Percentiles rank a stretch among this genome's conserved stretches.
Conservation (phyloP, 352 stramenopile species). For the Phytopythium helicoides region DNA sequence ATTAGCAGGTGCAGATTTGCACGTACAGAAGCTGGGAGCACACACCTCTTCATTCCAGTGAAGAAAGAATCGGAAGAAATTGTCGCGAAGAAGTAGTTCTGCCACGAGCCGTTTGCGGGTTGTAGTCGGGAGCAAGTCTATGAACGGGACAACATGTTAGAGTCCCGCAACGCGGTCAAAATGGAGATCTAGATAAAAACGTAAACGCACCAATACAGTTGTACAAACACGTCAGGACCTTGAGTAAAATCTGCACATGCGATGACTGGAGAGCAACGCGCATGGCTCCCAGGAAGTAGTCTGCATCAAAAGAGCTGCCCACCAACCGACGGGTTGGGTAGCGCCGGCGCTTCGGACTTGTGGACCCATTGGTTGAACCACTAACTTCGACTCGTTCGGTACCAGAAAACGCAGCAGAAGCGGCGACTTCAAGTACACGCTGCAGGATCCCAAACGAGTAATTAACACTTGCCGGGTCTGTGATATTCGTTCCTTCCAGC, state of each 20-base stretch:
- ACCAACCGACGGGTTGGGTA: constrained; percentile 26
- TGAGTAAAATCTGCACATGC: constrained; percentile 84
- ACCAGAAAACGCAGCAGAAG: constrained; percentile 33
- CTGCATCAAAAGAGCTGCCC: constrained; percentile 54
- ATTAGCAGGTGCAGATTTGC: not conserved
- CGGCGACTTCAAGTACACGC: constrained; percentile 61
- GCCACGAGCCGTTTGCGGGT: constrained; percentile 64
- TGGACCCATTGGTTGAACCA: not conserved
- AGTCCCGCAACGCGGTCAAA: no score
- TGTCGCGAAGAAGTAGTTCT: constrained; percentile 77
- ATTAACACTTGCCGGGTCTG: constrained; percentile 77
- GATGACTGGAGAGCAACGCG: constrained; percentile 67
- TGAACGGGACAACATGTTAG: not conserved
- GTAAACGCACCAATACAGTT: constrained; percentile 64
- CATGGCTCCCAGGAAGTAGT: constrained; percentile 70
- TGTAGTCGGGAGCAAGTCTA: constrained; percentile 66
- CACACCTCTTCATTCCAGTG: constrained; percentile 88
- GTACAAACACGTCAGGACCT: constrained; percentile 85
- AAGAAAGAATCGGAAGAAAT: constrained; percentile 86
- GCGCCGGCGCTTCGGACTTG: constrained; percentile 4
- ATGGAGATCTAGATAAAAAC: no score
- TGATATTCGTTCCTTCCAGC: constrained; percentile 80
- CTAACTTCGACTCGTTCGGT: constrained; percentile 15
- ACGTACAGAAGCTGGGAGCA: not conserved
- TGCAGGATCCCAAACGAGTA: constrained; percentile 83